Conservation (phyloP, 2,329 filamentous ascomycete species). For the Penicillium corylophilum region DNA sequence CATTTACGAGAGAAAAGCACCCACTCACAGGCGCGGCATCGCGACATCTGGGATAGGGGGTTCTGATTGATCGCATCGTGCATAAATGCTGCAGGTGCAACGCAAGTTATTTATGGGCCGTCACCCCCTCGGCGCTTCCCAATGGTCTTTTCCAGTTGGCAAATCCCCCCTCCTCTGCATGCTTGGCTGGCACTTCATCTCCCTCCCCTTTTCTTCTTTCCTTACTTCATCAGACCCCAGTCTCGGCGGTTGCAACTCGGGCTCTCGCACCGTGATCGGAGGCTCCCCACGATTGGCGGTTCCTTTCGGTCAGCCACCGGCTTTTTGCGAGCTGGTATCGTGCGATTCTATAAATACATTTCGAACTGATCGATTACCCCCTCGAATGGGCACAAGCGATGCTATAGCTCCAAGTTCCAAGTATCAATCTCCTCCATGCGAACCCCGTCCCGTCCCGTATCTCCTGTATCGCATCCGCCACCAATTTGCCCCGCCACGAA, state of each 20-base stretch:
- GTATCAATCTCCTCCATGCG: too few species aligned
- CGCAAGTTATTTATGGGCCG: constrained; percentile 25
- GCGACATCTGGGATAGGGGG: not conserved
- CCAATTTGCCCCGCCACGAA: not conserved
- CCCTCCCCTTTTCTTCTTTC: not conserved
- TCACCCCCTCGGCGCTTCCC: constrained; percentile 21
- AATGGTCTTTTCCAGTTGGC: not conserved
- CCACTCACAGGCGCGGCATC: not conserved
- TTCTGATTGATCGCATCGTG: constrained; percentile 22
- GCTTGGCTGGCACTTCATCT: constrained; percentile 4
- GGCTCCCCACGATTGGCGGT: not conserved
- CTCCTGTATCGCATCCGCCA: not conserved
- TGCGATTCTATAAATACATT: constrained; percentile 22
- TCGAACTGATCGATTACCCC: not conserved
- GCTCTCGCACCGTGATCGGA: constrained; percentile 13
- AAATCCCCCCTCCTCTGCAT: constrained; percentile 1
- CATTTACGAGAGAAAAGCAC: constrained; percentile 1
- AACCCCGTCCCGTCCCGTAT: too few species aligned
- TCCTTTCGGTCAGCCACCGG: constrained; percentile 11
- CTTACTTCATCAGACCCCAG: not conserved
- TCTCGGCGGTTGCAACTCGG: not conserved
- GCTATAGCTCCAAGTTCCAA: not conserved
- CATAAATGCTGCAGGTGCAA: constrained; percentile 26
- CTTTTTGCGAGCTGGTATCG: constrained; percentile 5
- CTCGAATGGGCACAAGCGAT: not conserved